Conservation (phyloP, 106 monocot species). For the Platanthera guangdongensis region DNA sequence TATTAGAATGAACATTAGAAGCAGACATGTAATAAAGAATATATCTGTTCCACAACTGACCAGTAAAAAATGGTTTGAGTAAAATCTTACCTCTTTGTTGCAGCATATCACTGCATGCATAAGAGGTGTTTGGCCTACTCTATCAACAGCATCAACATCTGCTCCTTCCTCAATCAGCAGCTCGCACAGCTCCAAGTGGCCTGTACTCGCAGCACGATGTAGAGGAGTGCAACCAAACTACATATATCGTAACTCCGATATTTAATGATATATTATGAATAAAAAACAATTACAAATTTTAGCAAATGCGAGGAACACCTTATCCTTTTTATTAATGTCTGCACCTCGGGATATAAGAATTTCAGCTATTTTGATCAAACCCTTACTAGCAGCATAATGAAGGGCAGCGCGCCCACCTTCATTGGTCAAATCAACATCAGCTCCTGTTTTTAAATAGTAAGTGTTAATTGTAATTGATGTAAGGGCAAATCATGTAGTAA, state of each 20-base stretch:
- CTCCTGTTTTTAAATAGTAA: constrained; percentile 33
- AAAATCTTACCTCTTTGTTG: constrained; percentile 61
- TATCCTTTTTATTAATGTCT: constrained; percentile 80
- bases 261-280: neutral
- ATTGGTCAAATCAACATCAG: constrained; percentile 65
- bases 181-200: constrained; percentile 74
- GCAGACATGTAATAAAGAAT: neutral
- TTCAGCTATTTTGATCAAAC: constrained; percentile 77
- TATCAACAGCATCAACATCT: constrained; percentile 71
- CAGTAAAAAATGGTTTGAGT: neutral
- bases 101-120: constrained; percentile 77
- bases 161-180: constrained; percentile 96
- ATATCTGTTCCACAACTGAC: neutral
- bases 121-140: constrained; percentile 75
- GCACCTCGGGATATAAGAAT: constrained; percentile 65
- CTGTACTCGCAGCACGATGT: constrained; percentile 88
- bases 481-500: neutral
- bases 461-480: neutral
- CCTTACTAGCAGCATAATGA: constrained; percentile 98
- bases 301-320: constrained; percentile 20
- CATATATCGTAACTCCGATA: neutral
- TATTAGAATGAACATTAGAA: neutral
- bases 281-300: neutral
- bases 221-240: constrained; percentile 91
- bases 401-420: constrained; percentile 83